Evolutionary conservation across 179 eudicot species (phyloP).

Genomic region (Actinidia polygama): DNA sequence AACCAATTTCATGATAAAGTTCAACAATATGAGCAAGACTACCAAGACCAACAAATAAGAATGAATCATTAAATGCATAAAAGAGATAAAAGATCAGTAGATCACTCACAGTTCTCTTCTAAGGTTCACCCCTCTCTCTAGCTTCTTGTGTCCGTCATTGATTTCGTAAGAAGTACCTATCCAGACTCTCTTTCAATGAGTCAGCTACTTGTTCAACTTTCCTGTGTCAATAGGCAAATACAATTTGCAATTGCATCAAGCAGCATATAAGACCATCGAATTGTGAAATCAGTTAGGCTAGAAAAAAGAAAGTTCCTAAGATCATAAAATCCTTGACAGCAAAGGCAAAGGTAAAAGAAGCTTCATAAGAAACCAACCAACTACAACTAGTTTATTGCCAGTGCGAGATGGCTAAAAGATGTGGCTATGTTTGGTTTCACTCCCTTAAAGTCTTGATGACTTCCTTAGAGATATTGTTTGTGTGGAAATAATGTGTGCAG

Average conservation of each 20-base stretch:
- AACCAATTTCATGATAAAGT: conserved; percentile 16
- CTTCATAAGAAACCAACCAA: neutral
- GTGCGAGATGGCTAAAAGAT: too few relatives aligned
- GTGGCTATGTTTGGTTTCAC: too few relatives aligned
- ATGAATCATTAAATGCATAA: neutral
- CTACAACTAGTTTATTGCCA: neutral
- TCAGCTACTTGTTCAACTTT: conserved; percentile 94
- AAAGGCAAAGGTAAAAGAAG: neutral
- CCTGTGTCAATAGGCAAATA: conserved; percentile 37
- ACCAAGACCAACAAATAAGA: conserved; percentile 14
- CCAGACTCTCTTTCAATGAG: conserved; percentile 82
- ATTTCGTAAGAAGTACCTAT: conserved; percentile 59
- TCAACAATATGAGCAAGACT: neutral
- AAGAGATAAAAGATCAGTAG: conserved; percentile 10
- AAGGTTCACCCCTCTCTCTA: conserved; percentile 83
- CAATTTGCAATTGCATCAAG: neutral
- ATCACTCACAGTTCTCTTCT: conserved; percentile 77
- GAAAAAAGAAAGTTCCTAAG: neutral
- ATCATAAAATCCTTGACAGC: neutral
- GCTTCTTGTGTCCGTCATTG: conserved; percentile 85
- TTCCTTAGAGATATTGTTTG: too few relatives aligned
- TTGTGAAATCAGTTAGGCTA: neutral
- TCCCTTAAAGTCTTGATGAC: too few relatives aligned
- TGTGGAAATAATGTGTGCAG: too few relatives aligned
- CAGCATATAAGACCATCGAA: neutral